Percentiles rank a stretch among this genome's conserved stretches.
Conservation (phyloP, 176 grass and related monocot genomes). For the Alloteropsis semialata region DNA sequence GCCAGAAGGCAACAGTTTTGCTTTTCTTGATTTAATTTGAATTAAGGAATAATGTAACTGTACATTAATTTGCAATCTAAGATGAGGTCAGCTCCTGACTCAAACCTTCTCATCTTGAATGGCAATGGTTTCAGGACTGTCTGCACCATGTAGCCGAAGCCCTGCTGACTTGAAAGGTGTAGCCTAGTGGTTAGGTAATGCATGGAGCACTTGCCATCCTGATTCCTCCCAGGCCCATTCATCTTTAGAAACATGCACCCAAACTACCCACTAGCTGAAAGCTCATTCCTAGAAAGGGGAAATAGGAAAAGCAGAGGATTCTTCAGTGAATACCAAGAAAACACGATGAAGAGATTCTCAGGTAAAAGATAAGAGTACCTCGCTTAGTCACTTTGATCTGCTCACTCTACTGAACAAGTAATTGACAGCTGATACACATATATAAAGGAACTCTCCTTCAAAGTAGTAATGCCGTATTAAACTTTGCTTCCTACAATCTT, state of each 20-base stretch:
- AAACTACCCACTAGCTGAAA: not conserved
- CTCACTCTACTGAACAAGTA: not conserved
- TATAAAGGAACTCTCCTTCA: not conserved
- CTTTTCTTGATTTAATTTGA: no score
- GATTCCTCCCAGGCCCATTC: no score
- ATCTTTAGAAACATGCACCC: not conserved
- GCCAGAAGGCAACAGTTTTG: no score
- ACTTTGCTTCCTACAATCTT: not conserved
- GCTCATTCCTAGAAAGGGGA: not conserved
- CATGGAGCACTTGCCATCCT: not conserved
- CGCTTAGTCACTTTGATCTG: not conserved
- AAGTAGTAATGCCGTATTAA: not conserved
- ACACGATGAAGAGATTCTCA: not conserved
- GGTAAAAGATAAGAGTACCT: not conserved
- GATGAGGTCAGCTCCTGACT: no score
- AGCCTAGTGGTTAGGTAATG: no score
- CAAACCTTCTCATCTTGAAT: no score
- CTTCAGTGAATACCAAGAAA: not conserved
- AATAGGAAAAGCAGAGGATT: not conserved
- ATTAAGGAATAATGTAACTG: no score
- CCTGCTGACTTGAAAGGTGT: no score
- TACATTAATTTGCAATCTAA: no score
- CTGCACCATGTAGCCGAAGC: no score
- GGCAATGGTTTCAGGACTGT: no score
- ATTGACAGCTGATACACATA: not conserved